These are phyloP conservation scores for Neurospora hispaniola DNA, from an alignment of 495 filamentous ascomycete genomes.

Conservation along the genomic window DNA sequence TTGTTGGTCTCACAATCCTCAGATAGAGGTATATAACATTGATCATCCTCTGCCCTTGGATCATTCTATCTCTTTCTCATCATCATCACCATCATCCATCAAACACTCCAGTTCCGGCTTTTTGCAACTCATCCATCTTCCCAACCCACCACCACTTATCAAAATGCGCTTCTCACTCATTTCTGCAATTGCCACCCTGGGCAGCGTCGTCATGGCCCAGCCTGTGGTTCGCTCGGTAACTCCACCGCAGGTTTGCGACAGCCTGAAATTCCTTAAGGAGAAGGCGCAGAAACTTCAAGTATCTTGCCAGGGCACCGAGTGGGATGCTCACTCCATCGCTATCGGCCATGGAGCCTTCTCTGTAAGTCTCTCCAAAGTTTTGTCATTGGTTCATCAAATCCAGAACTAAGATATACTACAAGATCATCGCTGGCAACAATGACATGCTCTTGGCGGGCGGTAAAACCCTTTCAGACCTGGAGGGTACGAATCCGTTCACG, in stretches of 20 bases:
- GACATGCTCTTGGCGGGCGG: too few species aligned
- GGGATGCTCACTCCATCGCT: conserved; percentile 5
- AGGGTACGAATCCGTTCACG: too few species aligned
- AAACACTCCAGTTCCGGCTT: background rate
- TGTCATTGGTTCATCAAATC: too few species aligned
- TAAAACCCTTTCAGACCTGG: too few species aligned
- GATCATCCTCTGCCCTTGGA: background rate
- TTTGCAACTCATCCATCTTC: background rate
- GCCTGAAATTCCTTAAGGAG: conserved; percentile 10
- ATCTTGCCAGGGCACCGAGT: conserved; percentile 9
- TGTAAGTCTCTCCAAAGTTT: too few species aligned
- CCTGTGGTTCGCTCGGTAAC: background rate
- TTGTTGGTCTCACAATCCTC: background rate
- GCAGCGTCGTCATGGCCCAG: conserved; percentile 3
- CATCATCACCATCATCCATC: background rate
- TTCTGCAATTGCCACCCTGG: conserved; percentile 4
- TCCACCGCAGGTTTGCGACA: conserved; percentile 1
- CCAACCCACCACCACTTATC: background rate
- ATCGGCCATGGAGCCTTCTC: too few species aligned
- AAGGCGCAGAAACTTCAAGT: conserved; percentile 4
- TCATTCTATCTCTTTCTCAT: background rate
- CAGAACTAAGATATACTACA: too few species aligned
- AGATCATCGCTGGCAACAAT: too few species aligned
- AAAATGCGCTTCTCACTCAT: conserved; percentile 17
- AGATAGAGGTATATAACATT: background rate